A percentile compares a stretch with the other conserved stretches of the same genome.
Evolutionary conservation across 768 basidiomycete genomes (phyloP).

Genomic region (Calocera viscosa): DNA sequence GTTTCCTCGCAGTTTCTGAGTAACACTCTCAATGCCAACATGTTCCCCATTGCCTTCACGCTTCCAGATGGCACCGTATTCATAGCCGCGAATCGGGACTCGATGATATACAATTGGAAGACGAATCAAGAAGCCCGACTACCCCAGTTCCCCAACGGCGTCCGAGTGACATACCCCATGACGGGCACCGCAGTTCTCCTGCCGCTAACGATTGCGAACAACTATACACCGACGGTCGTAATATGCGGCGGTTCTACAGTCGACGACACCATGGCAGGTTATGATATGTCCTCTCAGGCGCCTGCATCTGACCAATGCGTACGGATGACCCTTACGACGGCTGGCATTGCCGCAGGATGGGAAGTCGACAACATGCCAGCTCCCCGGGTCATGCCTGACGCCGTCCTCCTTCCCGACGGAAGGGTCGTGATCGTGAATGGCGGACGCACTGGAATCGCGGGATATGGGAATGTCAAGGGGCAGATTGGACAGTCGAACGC

Average conservation of each 20-base stretch:
- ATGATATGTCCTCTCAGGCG: slow-evolving; percentile 57
- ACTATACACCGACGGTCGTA: slow-evolving; percentile 56
- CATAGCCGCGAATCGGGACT: slow-evolving; percentile 63
- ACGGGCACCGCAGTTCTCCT: slow-evolving; percentile 61
- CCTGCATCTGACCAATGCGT: slow-evolving; percentile 62
- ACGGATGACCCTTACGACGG: slow-evolving; percentile 50
- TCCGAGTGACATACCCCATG: slow-evolving; percentile 77
- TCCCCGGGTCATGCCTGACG: slow-evolving; percentile 64
- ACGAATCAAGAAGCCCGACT: slow-evolving; percentile 47
- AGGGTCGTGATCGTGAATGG: slow-evolving; percentile 66
- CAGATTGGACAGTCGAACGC: slow-evolving; percentile 70
- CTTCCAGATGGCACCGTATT: slow-evolving; percentile 61
- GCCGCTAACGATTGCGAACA: slow-evolving; percentile 49
- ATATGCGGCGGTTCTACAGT: slow-evolving; percentile 66
- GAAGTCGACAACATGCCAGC: slow-evolving; percentile 61
- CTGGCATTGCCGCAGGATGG: slow-evolving; percentile 59
- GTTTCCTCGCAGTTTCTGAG: slow-evolving; percentile 50
- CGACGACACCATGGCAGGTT: slow-evolving; percentile 46
- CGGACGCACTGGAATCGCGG: slow-evolving; percentile 24
- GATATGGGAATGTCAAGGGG: slow-evolving; percentile 46
- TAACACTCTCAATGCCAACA: slow-evolving; percentile 66
- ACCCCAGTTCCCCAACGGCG: slow-evolving; percentile 59
- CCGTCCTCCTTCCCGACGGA: slow-evolving; percentile 69
- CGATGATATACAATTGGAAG: slow-evolving; percentile 69
- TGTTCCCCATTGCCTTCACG: slow-evolving; percentile 64